Evolutionary conservation across 2,329 filamentous ascomycete genomes (phyloP), one percentile per base, ranked within the genome.

Genomic region (Cladosporium sp.): DNA sequence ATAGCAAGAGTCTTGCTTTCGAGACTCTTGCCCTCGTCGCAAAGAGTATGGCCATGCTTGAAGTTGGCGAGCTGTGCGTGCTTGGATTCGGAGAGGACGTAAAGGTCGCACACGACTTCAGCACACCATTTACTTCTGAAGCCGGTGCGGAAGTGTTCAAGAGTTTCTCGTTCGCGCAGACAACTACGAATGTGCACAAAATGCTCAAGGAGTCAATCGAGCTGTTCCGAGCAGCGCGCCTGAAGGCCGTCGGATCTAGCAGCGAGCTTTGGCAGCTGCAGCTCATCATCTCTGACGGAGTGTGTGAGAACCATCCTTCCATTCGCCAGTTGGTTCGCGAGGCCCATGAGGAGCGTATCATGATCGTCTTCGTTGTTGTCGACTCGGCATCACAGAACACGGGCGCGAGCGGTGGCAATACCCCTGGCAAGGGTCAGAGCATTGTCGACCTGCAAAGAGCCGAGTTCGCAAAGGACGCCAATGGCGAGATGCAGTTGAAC

Each of bases 291-390:
- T 96, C 92, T 0, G 95, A 99, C 74, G 95, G 96, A 10, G 87
- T 98, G 28, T 97, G 93, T 71, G 92, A 96, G 62, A 90, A 93
- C 58, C 94, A 98, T 77, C 92, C 93, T 21, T 85, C 87, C 5
- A 93, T 99, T 71, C 86, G 91, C 18, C 84, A 92, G 5, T 84
- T 98, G 26, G 88, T 99, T 12, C 86, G 95, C 11, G 90, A 94
- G 78, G 94, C 95, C 0, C 88, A 93, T 74, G 93, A 97, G 78
- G 92, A 97, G 80, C 86, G 93, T 18, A 96, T 99, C 76, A 97
- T 99, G 92, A 89, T 98, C 69, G 94, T 99, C 6, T 99, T 99
- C 78, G 92, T 99, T 73, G 91, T 99, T 74, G 92, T 99, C 75
- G 95, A 99, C 81, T 84, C 87, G 54, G 75, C 76, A 4, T 68